Base-by-base conservation (phyloP, 345 rosid species). In the Luvunga scandens region DNA sequence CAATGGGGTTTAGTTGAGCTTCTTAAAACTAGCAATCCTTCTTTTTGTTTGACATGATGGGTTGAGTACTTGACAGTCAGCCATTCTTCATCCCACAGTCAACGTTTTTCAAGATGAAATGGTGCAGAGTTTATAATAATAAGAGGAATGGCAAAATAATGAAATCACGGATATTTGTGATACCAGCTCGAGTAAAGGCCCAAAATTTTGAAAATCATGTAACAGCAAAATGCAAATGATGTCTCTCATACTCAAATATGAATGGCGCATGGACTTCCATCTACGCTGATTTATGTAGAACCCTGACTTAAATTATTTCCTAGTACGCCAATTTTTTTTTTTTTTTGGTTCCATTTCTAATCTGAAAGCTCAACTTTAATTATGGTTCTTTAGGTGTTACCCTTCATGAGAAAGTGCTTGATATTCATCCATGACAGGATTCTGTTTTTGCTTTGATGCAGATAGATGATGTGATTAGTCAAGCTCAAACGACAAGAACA, bases 381-480 rank as follows among this genome's bases (percentile, higher is more conserved):
- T 78, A 70, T 72, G 42, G 30, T 75, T 72, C 13, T 38, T 62
- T 28, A 62, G 62, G 36, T 4, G 30, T 30, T 19, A 63, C 22
- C 24, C 42, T 33, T 50, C 18, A 27, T 24, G 66, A 62, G 14
- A 64, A 64, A 21, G 6, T 76, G 57, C 71, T 73, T 69, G 75
- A 60, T 48, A 27, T 65, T 63, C 30, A n/a, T 75, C 62, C 69
- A 33, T 56, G 48, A 77, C 28, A 57, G 25, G 57, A 71, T 60
- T 59, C 2, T 72, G 31, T 45, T 80, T 82, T 68, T 34, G 42
- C 67, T 78, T 48, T 74, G 21, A 8, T 74, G 73, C 88, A 97
- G 99, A 94, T 94, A 77, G 98, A 94, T 85, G 98, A 97, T 71
- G 98, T 97, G 31, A 97, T 97, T 72, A 87, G 82, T 87, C 98